Evolutionary conservation across 1,139 yeast genomes (phyloP).

Genomic region (Taphrina sp.): DNA sequence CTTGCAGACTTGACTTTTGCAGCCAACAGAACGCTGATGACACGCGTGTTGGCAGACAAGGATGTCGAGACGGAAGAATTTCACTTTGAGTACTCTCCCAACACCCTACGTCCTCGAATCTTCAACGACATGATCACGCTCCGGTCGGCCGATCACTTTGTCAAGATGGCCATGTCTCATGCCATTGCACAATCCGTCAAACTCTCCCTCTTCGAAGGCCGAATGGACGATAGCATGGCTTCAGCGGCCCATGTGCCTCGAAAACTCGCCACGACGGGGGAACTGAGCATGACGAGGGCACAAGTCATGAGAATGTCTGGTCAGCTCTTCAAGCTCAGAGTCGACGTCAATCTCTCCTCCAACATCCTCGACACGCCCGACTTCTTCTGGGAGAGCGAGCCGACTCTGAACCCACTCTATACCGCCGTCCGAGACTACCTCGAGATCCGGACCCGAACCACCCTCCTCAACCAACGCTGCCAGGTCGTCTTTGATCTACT

Average conservation of each 20-base stretch:
- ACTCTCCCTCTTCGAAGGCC: slow-evolving; percentile 81
- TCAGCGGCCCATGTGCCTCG: slow-evolving; percentile 87
- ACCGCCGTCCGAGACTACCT: slow-evolving; percentile 85
- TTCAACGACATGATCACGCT: slow-evolving; percentile 92
- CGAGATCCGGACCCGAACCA: slow-evolving; percentile 91
- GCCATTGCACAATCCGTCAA: slow-evolving; percentile 97
- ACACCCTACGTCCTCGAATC: slow-evolving; percentile 79
- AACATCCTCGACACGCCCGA: slow-evolving; percentile 93
- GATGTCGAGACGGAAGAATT: slow-evolving; percentile 95
- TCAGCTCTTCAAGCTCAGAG: slow-evolving; percentile 78
- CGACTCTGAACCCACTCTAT: slow-evolving; percentile 88
- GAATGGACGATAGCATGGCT: slow-evolving; percentile 70
- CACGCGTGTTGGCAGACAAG: slow-evolving; percentile 78
- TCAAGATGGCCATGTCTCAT: slow-evolving; percentile 88
- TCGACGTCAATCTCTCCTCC: slow-evolving; percentile 87
- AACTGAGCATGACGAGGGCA: slow-evolving; percentile 67
- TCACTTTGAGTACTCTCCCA: slow-evolving; percentile 83
- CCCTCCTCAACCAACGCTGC: slow-evolving; percentile 88
- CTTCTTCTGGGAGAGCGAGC: slow-evolving; percentile 94
- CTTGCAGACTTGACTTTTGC: slow-evolving; percentile 90
- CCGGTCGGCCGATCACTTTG: slow-evolving; percentile 85
- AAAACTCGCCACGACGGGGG: slow-evolving; percentile 83
- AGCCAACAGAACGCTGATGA: slow-evolving; percentile 51
- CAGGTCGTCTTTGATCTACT: slow-evolving; percentile 90
- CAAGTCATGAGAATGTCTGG: slow-evolving; percentile 86